Base-by-base conservation (phyloP, 495 filamentous ascomycete genomes). In the Venustampulla echinocandica region DNA sequence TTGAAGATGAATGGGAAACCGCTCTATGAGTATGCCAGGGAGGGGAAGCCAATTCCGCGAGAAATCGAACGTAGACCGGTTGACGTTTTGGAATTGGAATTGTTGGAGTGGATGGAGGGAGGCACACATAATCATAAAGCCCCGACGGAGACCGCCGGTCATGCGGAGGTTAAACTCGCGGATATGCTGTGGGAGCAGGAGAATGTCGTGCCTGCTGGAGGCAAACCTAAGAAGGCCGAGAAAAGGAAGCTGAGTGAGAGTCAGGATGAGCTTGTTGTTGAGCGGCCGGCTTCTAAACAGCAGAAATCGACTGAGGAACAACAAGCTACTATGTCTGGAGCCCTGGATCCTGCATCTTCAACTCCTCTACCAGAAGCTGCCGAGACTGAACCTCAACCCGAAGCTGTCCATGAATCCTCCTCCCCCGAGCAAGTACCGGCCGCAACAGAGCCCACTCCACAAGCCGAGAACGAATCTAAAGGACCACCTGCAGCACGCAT, bases 1-100 rank as follows among this genome's bases (percentile, higher is more conserved):
- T 70, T 97, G 30, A 84, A 83, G 60, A 81, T 96, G 52, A 68
- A 95, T 43, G 92, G 92, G 1, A 97, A 95, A 68, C 80, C 80
- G 22, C 69, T 95, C 22, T 99, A 97, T 57, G 89, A 99, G 69
- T 97, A 97, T 66, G 93, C 93, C 21, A 70, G 93, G 11, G 86
- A 85, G 59, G 93, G 93, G 1, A 86, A 83, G 59, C 73, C 81
- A 42, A 77, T 90, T 6, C 90, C 90, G 2, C 68, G 80, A 45
- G 85, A 93, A 64, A 92, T 99, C 42, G 71, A 87, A 62, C 72
- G 81, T 46, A 64, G 92, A 42, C 79, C 82, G 0, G 84, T 97
- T 3, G 79, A 84, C 42, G 86, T 92, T 1, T 55, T 70, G 37
- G 73, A 84, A 19, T 60, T 97, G 52, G 83, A 93, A 58, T 57